Evolutionary conservation across 2,329 filamentous ascomycete species (phyloP), one percentile per base, ranked within the genome.

Genomic region (Diaporthe australafricana): DNA sequence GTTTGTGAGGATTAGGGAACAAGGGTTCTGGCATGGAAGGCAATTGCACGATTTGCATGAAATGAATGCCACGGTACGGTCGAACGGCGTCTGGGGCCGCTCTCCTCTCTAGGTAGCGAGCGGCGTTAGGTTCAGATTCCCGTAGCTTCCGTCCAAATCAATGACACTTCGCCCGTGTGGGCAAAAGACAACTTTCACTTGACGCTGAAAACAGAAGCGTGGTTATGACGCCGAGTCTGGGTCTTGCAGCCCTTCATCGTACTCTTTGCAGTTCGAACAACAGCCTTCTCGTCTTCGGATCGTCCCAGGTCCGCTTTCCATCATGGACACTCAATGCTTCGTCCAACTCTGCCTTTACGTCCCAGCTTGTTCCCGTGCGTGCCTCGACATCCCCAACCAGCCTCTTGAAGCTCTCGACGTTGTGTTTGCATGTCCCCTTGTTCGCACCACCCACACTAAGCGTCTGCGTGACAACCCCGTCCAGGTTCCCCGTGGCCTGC

Each of bases 361-460:
- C 55, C 78, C 78, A 80, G 32, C 57, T 53, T 2, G 75, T 78
- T 22, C 73, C 75, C 2, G 76, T 78, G 60, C 62, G 48, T 0
- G 52, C 14, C 17, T 71, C 72, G 3, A 77, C 73, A 25, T 75
- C 72, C 25, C 57, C 69, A 12, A 75, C 57, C 22, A 77, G 74
- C 55, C 65, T 70, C 14, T 42, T 48, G 35, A 78, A 80, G 12
- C 77, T 81, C 56, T 77, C 75, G 0, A 76, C 73, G 50, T 81
- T 79, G 47, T 85, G 83, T 52, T 78, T 79, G 72, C 77, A 83
- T 5, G 75, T 77, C 14, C 40, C 55, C 55, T 66, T 73, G 11
- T 73, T 72, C 38, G 55, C 68, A 5, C 68, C 66, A 17, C 70
- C 62, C 11, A 65, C 50, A 35, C 9, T 57, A 25, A 71, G 52